These are phyloP conservation scores for Phytophthora foliorum DNA, from an alignment of 352 stramenopile species.

Conservation along the genomic window DNA sequence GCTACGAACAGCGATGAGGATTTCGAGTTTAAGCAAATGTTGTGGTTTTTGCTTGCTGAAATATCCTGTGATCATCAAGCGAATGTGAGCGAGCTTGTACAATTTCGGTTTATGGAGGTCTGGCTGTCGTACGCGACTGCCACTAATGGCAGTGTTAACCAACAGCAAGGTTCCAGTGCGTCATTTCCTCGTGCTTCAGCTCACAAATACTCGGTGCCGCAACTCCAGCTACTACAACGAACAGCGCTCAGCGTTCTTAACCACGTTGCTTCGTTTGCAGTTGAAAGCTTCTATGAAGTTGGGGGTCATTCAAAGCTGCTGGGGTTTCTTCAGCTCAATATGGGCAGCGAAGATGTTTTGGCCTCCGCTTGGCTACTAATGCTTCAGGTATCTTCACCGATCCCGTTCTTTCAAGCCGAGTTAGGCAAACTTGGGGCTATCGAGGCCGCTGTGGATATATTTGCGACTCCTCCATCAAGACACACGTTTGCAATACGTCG, in stretches of 20 bases:
- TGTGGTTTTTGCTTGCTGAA: slow-evolving; percentile 76
- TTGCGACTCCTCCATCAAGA: slow-evolving; percentile 50
- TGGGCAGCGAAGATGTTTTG: slow-evolving; percentile 49
- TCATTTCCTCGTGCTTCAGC: slow-evolving; percentile 15
- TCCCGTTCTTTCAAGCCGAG: slow-evolving; percentile 52
- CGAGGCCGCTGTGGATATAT: slow-evolving; percentile 61
- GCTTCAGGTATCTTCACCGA: slow-evolving; percentile 48
- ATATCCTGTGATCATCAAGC: slow-evolving; percentile 57
- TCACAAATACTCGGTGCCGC: slow-evolving; percentile 52
- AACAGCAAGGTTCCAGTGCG: slow-evolving; percentile 4
- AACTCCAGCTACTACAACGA: slow-evolving; percentile 66
- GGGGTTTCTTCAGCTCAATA: slow-evolving; percentile 55
- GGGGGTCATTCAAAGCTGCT: slow-evolving; percentile 58
- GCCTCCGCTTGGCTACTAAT: slow-evolving; percentile 66
- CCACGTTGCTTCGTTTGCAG: slow-evolving; percentile 50
- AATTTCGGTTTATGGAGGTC: slow-evolving; percentile 78
- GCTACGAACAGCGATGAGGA: slow-evolving; percentile 77
- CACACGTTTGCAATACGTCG: slow-evolving; percentile 76
- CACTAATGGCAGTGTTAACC: slow-evolving; percentile 1
- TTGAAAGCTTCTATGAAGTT: slow-evolving; percentile 72
- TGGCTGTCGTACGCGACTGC: slow-evolving; percentile 65
- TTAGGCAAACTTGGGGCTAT: slow-evolving; percentile 57
- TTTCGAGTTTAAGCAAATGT: slow-evolving; percentile 86
- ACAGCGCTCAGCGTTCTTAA: slow-evolving; percentile 71
- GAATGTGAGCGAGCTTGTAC: slow-evolving; percentile 64